phyloP scores from a whole-genome alignment of 140 eudicot species.

The Senecio squalidus region DNA sequence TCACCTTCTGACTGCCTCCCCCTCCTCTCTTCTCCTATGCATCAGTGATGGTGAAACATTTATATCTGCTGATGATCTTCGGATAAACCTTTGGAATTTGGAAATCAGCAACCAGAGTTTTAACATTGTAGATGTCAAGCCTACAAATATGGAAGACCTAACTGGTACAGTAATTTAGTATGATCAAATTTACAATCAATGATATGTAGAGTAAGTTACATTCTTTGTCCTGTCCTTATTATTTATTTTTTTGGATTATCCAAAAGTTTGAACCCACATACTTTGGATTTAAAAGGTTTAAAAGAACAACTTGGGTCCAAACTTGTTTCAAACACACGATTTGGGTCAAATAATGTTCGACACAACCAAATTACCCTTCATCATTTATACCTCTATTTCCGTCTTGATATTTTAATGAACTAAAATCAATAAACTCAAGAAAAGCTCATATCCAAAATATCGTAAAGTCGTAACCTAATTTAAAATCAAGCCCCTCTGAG shows the following conservation, averaged over 20 bases:
- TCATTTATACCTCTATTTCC: no score
- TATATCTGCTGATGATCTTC: slow-evolving; percentile 91
- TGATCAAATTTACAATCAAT: neutral
- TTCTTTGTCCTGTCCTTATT: neutral
- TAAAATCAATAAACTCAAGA: neutral
- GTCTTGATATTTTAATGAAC: neutral
- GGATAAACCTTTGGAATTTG: slow-evolving; percentile 96
- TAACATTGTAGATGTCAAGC: slow-evolving; percentile 95
- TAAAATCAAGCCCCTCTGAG: neutral
- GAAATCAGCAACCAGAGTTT: slow-evolving; percentile 90
- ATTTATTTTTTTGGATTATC: neutral
- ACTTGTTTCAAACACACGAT: neutral
- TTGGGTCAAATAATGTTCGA: neutral
- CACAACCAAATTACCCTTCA: no score
- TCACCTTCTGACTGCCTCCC: neutral
- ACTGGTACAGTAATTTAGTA: slow-evolving; percentile 47
- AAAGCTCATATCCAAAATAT: neutral
- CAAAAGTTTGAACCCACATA: neutral
- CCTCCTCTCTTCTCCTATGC: neutral
- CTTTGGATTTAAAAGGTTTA: neutral
- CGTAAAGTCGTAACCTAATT: neutral
- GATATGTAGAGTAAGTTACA: neutral
- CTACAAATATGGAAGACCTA: slow-evolving; percentile 86
- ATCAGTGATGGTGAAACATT: slow-evolving; percentile 94
- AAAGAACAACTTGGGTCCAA: neutral